These are phyloP conservation scores for Entoloma clypeatum DNA, from an alignment of 1,284 basidiomycete species.

Conservation along the genomic window DNA sequence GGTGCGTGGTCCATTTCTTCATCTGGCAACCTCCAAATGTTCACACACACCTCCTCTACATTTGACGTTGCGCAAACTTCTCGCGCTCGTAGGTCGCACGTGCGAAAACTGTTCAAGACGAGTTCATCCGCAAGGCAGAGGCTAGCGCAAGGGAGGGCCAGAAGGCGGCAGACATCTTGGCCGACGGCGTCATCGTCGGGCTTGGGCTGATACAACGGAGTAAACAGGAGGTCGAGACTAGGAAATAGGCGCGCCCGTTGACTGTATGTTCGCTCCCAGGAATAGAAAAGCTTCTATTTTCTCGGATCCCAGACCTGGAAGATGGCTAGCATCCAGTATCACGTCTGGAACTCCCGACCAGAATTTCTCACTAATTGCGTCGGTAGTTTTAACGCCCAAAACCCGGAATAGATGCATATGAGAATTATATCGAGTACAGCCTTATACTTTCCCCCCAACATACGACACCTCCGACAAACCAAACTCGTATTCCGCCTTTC, in stretches of 20 bases:
- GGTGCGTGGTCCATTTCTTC: conserved; percentile 43
- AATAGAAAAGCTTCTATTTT: too few species aligned
- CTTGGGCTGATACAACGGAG: conserved; percentile 69
- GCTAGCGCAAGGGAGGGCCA: conserved; percentile 65
- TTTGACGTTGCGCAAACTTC: too few species aligned
- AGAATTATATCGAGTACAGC: too few species aligned
- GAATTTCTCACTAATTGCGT: too few species aligned
- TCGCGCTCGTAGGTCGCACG: conserved; percentile 59
- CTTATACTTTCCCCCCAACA: too few species aligned
- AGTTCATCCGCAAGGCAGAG: conserved; percentile 68
- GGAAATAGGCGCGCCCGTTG: conserved; percentile 34
- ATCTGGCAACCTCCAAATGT: neutral
- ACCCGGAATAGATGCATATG: too few species aligned
- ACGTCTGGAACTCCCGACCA: too few species aligned
- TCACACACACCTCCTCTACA: too few species aligned
- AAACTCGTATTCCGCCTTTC: conserved; percentile 9
- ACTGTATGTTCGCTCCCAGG: too few species aligned
- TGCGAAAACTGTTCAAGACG: conserved; percentile 68
- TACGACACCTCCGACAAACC: conserved; percentile 11
- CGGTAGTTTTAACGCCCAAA: too few species aligned
- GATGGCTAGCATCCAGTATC: too few species aligned
- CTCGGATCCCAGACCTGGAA: too few species aligned
- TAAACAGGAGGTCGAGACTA: conserved; percentile 37
- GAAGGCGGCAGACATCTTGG: conserved; percentile 69
- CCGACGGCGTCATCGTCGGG: conserved; percentile 70